Percentiles rank a stretch among this genome's conserved stretches.
Conservation (phyloP, 2,329 filamentous ascomycete species). For the Trichoderma sp. region DNA sequence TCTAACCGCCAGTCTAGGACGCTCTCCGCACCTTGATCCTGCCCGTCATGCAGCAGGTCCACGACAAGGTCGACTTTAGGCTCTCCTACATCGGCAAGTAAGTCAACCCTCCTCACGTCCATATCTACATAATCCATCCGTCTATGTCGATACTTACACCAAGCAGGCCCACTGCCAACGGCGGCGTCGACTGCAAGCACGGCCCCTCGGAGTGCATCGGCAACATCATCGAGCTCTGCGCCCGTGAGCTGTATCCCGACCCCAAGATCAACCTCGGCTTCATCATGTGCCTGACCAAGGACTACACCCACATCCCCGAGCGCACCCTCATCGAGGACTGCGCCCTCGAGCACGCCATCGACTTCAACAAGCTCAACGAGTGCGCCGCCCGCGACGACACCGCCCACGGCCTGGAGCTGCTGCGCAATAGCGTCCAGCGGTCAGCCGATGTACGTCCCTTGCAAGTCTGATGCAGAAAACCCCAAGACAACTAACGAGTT, state of each 20-base stretch:
- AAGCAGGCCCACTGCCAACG: slow-evolving; percentile 66
- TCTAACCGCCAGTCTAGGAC: slow-evolving; percentile 49
- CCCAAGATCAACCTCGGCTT: slow-evolving; percentile 90
- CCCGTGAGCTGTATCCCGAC: slow-evolving; percentile 77
- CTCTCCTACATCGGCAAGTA: slow-evolving; percentile 87
- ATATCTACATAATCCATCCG: neutral
- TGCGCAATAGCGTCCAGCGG: slow-evolving; percentile 68
- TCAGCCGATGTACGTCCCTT: slow-evolving; percentile 55
- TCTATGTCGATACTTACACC: slow-evolving; percentile 9
- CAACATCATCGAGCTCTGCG: slow-evolving; percentile 93
- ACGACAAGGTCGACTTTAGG: slow-evolving; percentile 85
- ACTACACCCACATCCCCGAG: slow-evolving; percentile 77
- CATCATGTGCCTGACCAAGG: slow-evolving; percentile 80
- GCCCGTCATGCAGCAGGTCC: slow-evolving; percentile 80
- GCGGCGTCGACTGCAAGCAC: slow-evolving; percentile 86
- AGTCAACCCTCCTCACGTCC: slow-evolving; percentile 34
- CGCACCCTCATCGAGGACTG: slow-evolving; percentile 81
- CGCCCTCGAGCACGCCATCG: slow-evolving; percentile 85
- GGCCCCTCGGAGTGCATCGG: slow-evolving; percentile 88
- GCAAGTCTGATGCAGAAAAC: neutral
- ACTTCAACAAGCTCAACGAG: slow-evolving; percentile 77
- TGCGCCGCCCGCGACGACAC: slow-evolving; percentile 80
- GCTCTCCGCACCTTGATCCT: slow-evolving; percentile 80
- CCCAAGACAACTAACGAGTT: neutral
- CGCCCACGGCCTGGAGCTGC: slow-evolving; percentile 66